Conservation (phyloP, 2,329 filamentous ascomycete genomes). For the Tolypocladium pustulatum region DNA sequence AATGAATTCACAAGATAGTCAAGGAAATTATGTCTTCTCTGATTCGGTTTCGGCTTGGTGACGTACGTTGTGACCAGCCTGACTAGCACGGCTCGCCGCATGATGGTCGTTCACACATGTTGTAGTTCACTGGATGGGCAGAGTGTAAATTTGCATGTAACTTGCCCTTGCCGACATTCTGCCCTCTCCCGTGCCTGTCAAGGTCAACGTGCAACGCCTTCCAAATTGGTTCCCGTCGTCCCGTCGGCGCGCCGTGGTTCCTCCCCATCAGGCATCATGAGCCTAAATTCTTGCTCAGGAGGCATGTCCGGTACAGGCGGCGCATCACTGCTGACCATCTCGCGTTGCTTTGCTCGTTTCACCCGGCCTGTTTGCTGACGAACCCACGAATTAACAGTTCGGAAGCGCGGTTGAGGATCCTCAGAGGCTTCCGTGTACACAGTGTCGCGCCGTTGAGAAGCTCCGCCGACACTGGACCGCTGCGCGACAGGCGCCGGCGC, state of each 20-base stretch:
- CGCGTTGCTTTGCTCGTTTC: conserved; percentile 32
- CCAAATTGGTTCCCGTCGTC: neutral
- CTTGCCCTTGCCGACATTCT: neutral
- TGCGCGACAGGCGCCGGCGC: conserved; percentile 3
- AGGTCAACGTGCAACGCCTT: neutral
- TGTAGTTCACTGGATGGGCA: neutral
- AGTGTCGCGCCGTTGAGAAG: conserved; percentile 29
- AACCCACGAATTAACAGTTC: conserved; percentile 53
- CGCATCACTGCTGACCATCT: conserved; percentile 13
- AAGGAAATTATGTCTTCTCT: neutral
- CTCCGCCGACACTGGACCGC: conserved; percentile 5
- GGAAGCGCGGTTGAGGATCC: conserved; percentile 44
- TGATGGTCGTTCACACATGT: neutral
- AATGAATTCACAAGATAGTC: neutral
- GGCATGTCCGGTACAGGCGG: conserved; percentile 32
- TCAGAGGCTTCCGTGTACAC: conserved; percentile 42
- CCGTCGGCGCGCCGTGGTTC: conserved; percentile 28
- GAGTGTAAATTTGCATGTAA: neutral
- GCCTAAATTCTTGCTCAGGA: conserved; percentile 33
- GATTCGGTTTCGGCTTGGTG: neutral
- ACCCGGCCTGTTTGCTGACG: conserved; percentile 49
- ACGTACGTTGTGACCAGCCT: neutral
- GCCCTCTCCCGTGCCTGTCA: neutral
- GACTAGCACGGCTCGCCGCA: neutral
- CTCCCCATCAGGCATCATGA: conserved; percentile 42